phyloP scores from a whole-genome alignment of 352 stramenopile genomes.

The Globisporangium cystogenes region DNA sequence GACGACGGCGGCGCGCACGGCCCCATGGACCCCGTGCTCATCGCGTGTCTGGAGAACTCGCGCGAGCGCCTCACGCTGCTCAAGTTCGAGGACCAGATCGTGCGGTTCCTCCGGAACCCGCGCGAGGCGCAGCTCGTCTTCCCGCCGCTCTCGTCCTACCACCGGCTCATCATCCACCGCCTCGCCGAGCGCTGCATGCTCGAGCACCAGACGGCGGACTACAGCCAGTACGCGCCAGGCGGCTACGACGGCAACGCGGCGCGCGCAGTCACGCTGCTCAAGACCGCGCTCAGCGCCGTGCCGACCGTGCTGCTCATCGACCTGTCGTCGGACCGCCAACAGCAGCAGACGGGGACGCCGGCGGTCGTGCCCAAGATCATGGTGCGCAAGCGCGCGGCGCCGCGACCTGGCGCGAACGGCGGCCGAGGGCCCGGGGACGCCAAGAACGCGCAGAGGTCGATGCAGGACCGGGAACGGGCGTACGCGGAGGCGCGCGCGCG shows the following conservation, averaged over 20 bases:
- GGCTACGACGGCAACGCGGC: constrained; percentile 58
- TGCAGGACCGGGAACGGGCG: constrained; percentile 90
- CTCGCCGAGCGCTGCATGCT: constrained; percentile 91
- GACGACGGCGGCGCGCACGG: constrained; percentile 20
- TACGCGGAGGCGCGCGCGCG: constrained; percentile 93
- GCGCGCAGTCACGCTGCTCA: constrained; percentile 87
- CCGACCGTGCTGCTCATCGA: constrained; percentile 87
- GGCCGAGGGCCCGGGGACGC: constrained; percentile 20
- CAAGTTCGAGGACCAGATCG: constrained; percentile 86
- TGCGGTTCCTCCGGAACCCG: constrained; percentile 65
- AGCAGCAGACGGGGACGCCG: constrained; percentile 53
- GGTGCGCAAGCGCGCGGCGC: constrained; percentile 69
- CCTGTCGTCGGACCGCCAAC: constrained; percentile 66
- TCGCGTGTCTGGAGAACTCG: constrained; percentile 74
- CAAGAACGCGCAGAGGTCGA: constrained; percentile 56
- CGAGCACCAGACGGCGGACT: constrained; percentile 83
- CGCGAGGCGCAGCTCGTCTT: constrained; percentile 72
- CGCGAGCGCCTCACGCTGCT: constrained; percentile 77
- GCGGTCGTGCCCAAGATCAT: constrained; percentile 90
- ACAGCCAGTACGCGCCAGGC: constrained; percentile 38
- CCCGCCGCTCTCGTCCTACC: constrained; percentile 81
- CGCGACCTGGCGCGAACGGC: constrained; percentile 27
- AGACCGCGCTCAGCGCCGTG: constrained; percentile 70
- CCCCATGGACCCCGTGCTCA: constrained; percentile 69
- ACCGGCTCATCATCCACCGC: constrained; percentile 89